Conservation (phyloP, 169 alveolate species). For the Amoebophrya sp. region DNA sequence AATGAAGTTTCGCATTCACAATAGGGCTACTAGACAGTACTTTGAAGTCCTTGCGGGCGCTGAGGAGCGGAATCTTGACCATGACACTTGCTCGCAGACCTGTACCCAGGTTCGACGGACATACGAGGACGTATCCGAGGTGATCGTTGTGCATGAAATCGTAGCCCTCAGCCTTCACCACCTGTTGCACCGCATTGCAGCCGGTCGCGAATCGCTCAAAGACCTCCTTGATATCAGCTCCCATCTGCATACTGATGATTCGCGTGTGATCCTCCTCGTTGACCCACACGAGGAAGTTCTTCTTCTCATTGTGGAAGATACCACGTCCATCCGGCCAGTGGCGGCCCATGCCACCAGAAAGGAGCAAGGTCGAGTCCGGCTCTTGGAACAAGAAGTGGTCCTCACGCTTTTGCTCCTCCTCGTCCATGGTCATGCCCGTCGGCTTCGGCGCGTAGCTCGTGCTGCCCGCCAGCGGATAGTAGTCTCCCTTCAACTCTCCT, state of each 20-base stretch:
- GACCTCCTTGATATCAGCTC: conserved; percentile 52
- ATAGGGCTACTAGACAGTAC: no score
- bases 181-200: conserved; percentile 43
- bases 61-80: conserved; percentile 19
- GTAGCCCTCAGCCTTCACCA: conserved; percentile 40
- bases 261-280: conserved; percentile 60
- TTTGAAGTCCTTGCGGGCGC: conserved; percentile 34
- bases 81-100: conserved; percentile 55
- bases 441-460: conserved; percentile 34
- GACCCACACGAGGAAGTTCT: conserved; percentile 56
- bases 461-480: conserved; percentile 45
- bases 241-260: conserved; percentile 56
- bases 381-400: conserved; percentile 56
- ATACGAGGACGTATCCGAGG: conserved; percentile 50
- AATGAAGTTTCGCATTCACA: no score
- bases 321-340: conserved; percentile 61
- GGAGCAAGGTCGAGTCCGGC: conserved; percentile 37
- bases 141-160: conserved; percentile 45
- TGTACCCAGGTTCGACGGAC: conserved; percentile 60
- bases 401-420: conserved; percentile 48
- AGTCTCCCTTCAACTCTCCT: conserved; percentile 52
- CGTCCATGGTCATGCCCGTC: conserved; percentile 44
- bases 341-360: conserved; percentile 43
- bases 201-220: conserved; percentile 53
- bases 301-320: conserved; percentile 51